Conservation (phyloP, 306 rosid genomes). For the Pyrus betulifolia region DNA sequence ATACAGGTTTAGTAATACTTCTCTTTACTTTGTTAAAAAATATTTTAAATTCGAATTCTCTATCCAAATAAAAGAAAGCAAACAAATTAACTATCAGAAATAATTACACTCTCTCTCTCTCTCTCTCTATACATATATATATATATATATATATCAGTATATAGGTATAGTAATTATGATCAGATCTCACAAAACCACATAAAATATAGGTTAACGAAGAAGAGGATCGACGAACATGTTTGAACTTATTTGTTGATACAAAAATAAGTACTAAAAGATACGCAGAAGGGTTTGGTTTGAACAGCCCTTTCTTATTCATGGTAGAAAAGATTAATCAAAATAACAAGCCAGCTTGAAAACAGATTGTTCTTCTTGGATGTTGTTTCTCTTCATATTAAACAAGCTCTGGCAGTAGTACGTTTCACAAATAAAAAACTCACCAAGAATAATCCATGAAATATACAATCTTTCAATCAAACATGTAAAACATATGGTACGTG, state of each 20-base stretch:
- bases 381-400: neutral
- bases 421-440: conserved; percentile 20
- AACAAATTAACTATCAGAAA: neutral
- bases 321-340: neutral
- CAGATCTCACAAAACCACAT: neutral
- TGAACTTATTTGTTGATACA: neutral
- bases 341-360: neutral
- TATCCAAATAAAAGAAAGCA: neutral
- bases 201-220: neutral
- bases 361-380: neutral
- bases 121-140: too few relatives aligned
- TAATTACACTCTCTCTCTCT: neutral
- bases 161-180: neutral
- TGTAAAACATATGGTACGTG: conserved; percentile 9
- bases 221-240: neutral
- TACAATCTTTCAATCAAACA: conserved; percentile 35
- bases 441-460: conserved; percentile 31
- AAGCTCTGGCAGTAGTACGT: neutral
- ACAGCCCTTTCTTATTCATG: neutral
- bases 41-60: neutral
- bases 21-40: neutral
- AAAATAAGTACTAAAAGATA: neutral
- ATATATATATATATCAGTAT: neutral
- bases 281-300: neutral
- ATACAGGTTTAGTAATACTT: neutral